Evolutionary conservation across 116 monocot species (phyloP), one percentile per base, ranked within the genome.

Genomic region (Cymodocea nodosa): DNA sequence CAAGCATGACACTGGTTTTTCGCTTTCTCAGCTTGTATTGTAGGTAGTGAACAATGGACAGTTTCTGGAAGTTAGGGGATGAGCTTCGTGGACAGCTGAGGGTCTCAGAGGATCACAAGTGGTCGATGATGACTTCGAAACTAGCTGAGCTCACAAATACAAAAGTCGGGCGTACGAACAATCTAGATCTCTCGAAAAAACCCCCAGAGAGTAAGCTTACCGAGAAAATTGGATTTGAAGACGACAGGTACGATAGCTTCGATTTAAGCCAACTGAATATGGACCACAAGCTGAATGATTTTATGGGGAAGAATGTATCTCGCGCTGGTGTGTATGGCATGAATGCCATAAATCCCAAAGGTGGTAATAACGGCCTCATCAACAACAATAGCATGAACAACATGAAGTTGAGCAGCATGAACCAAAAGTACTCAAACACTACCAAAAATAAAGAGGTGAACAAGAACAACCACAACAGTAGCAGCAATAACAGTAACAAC

Each of bases 61-160:
- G 67, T 67, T 85, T 95, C 44, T 95, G 95, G 95, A 78, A 94
- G 64, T 62, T 95, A 37, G 95, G 87, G 7, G 81, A 95, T 66
- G 95, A 95, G 72, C 83, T 95, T 66, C 80, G 90, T 15, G 85
- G 90, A 49, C 95, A 90, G 39, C 62, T 85, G 36, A 95, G 82
- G 81, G 78, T 76, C 15, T 72, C 81, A 16, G 94, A 94, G 75
- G 95, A 95, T 57, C 75, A 85, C 35, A 85, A 90, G 66, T 95
- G 95, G 95, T 79, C 82, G 61, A 50, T 83, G 23, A 82, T 95
- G 51, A 85, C 87, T 22, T 90, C 90, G 17, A 95, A 90, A 69
- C 73, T 95, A 62, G 83, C 95, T 12, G 90, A 90, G 77, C 35
- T 87, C 20, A 77, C 82, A 17, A 79, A 79, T 52, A 67, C 80